Evolutionary conservation across 2,329 filamentous ascomycete species (phyloP).

Genomic region (Aspergillus clavatus): DNA sequence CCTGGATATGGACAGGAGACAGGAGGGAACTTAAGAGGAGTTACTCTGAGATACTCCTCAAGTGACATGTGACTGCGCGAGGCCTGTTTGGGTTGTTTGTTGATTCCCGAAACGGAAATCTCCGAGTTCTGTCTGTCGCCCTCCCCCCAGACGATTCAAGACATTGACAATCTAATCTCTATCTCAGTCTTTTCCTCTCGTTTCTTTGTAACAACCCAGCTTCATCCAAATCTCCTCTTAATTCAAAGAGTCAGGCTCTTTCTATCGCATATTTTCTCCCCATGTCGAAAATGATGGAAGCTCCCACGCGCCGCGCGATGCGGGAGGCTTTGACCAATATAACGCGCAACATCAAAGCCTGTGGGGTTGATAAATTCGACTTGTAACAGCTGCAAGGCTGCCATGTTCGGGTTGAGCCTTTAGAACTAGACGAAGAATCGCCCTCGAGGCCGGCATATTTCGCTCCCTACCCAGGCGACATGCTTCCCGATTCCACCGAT

Average conservation of each 20-base stretch:
- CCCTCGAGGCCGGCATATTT: constrained; percentile 1
- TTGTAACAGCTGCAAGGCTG: constrained; percentile 2
- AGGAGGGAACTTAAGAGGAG: no score
- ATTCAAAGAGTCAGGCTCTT: background rate
- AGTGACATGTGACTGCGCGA: no score
- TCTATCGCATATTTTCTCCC: background rate
- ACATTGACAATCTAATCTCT: no score
- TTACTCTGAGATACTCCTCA: no score
- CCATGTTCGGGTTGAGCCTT: constrained; percentile 2
- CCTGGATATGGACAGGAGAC: no score
- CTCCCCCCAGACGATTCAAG: no score
- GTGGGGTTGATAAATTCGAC: constrained; percentile 4
- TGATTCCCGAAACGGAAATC: no score
- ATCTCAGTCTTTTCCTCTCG: background rate
- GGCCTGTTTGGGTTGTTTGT: no score
- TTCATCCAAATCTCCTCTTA: background rate
- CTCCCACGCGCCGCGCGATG: constrained; percentile 2
- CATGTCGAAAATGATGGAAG: constrained; percentile 1
- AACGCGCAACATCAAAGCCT: background rate
- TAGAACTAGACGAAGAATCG: constrained; percentile 1
- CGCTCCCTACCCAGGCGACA: constrained; percentile 4
- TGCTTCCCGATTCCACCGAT: constrained; percentile 1
- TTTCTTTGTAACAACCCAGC: no score
- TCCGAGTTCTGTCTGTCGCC: no score
- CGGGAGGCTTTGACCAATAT: constrained; percentile 1